These are phyloP conservation scores for Daldinia childiae DNA, from an alignment of 495 filamentous ascomycete genomes.

Conservation along the genomic window DNA sequence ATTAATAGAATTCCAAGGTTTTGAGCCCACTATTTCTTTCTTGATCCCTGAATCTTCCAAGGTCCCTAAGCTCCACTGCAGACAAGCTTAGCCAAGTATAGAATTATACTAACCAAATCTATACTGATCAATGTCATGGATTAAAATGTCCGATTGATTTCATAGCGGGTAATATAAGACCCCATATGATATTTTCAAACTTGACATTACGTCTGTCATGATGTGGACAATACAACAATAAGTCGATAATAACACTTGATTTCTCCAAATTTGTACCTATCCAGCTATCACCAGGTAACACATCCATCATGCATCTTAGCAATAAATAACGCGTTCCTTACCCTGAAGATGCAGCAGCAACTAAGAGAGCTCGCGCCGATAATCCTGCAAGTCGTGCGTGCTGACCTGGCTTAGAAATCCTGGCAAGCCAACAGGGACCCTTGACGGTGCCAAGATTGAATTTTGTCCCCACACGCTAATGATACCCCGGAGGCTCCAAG, in stretches of 20 bases:
- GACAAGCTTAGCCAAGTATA: slow-evolving; percentile 24
- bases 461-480: slow-evolving; percentile 39
- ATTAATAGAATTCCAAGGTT: slow-evolving; percentile 19
- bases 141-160: slow-evolving; percentile 40
- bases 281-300: slow-evolving; percentile 1
- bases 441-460: slow-evolving; percentile 24
- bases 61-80: slow-evolving; percentile 5
- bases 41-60: slow-evolving; percentile 24
- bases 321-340: slow-evolving; percentile 37
- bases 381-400: slow-evolving; percentile 36
- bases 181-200: neutral
- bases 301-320: slow-evolving; percentile 24
- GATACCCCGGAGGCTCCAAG: slow-evolving; percentile 45
- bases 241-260: slow-evolving; percentile 20
- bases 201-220: neutral
- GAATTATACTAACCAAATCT: slow-evolving; percentile 16
- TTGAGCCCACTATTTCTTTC: slow-evolving; percentile 13
- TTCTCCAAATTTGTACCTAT: slow-evolving; percentile 30
- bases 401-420: slow-evolving; percentile 14
- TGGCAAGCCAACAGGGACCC: slow-evolving; percentile 28
- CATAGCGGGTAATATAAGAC: slow-evolving; percentile 22
- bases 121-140: slow-evolving; percentile 16
- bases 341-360: slow-evolving; percentile 18
- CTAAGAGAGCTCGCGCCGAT: slow-evolving; percentile 4
- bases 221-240: slow-evolving; percentile 9